Percentiles rank a stretch among this genome's conserved stretches.
Conservation (phyloP, 306 rosid genomes). For the Pueraria montana region DNA sequence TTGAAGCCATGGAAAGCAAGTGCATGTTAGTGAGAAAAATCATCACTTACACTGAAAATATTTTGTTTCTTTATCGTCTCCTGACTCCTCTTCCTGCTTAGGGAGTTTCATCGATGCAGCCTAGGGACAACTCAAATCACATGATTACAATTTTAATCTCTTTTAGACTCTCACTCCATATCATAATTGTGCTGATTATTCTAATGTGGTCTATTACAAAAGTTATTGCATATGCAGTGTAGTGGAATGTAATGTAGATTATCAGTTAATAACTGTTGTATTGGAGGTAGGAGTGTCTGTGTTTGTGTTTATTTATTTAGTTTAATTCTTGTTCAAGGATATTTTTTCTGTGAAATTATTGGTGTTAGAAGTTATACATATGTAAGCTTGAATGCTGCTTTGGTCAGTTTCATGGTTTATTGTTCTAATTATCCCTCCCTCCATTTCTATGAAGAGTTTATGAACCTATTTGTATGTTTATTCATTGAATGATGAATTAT, state of each 20-base stretch:
- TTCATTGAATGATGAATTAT: not conserved
- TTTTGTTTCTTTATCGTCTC: not conserved
- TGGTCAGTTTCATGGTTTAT: conserved; percentile 17
- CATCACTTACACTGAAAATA: not conserved
- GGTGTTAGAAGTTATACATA: not conserved
- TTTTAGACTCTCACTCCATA: not conserved
- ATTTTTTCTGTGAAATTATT: not conserved
- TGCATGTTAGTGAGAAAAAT: not conserved
- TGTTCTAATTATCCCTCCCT: conserved; percentile 14
- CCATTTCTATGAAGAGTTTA: not conserved
- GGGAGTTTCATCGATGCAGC: conserved; percentile 5
- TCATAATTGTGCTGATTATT: not conserved
- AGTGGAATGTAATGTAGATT: not conserved
- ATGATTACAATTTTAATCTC: not conserved
- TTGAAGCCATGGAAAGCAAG: not conserved
- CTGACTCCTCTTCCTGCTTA: conserved; percentile 6
- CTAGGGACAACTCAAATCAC: not conserved
- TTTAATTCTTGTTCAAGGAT: conserved; percentile 7
- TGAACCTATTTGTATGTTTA: conserved; percentile 1
- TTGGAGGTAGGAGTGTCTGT: not conserved
- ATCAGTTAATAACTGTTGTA: not conserved
- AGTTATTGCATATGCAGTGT: not conserved
- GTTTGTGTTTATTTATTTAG: not conserved
- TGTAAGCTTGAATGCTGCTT: conserved; percentile 14
- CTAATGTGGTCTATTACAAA: not conserved